These are phyloP conservation scores for Stereocaulon alpinum DNA, from an alignment of 495 filamentous ascomycete species.

Conservation along the genomic window DNA sequence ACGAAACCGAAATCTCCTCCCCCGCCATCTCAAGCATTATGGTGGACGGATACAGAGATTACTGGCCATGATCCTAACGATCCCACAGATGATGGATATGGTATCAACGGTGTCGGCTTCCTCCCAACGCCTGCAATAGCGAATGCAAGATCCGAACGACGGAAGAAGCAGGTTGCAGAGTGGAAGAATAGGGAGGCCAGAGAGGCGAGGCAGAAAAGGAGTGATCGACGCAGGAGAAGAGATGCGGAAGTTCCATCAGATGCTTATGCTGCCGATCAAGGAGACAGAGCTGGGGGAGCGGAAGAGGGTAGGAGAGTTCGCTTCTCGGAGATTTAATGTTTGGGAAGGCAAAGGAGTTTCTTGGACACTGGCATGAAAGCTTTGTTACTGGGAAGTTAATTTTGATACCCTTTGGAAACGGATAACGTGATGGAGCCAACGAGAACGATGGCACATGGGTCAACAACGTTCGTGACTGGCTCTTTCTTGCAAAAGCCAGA, in stretches of 20 bases:
- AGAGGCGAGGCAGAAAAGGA: constrained; percentile 69
- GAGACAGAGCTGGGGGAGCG: constrained; percentile 2
- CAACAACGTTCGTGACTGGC: background rate
- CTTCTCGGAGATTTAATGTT: constrained; percentile 19
- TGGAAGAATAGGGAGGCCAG: constrained; percentile 73
- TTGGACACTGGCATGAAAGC: background rate
- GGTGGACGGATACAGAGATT: constrained; percentile 78
- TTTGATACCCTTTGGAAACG: background rate
- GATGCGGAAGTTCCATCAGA: constrained; percentile 22
- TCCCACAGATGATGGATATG: constrained; percentile 66
- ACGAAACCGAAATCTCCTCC: constrained; percentile 29
- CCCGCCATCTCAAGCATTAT: constrained; percentile 48
- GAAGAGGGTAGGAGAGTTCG: constrained; percentile 17
- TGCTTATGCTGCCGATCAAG: background rate
- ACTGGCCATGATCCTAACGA: constrained; percentile 69
- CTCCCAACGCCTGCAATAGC: constrained; percentile 77
- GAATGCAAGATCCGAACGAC: constrained; percentile 59
- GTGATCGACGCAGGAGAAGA: constrained; percentile 46
- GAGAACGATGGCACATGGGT: background rate
- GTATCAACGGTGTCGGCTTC: constrained; percentile 86
- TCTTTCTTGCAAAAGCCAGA: too few species aligned
- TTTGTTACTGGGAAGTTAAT: background rate
- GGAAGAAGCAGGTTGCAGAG: constrained; percentile 72
- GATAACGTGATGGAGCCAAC: background rate
- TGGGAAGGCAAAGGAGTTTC: background rate